Base-by-base conservation (phyloP, 768 basidiomycete species). In the Suillus subalutaceus region DNA sequence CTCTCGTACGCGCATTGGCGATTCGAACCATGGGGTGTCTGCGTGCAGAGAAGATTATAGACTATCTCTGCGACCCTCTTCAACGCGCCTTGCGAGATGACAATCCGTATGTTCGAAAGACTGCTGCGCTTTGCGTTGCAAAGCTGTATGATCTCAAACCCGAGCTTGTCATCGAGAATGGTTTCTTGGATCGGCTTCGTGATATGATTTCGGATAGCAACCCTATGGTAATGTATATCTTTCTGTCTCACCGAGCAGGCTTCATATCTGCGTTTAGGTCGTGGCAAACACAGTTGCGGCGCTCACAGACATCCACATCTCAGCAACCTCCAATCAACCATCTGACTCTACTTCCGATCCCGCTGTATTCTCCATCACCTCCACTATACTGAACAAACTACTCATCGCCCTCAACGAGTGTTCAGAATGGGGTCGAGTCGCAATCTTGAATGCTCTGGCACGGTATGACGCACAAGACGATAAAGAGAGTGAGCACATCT, bases 141-240 rank as follows among this genome's bases (percentile, higher is more conserved):
- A 99, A 99, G 77, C 82, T 98, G 61, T 99, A 97, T 76, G 97
- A 98, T 78, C 87, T 99, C 71, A 98, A 97, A 77, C 96, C 97
- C 13, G 92, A 94, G 75, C 79, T 99, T 60, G 96, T 97, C 40
- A 84, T 98, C 50, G 97, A 99, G 72, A 95, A 96, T 75, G 96
- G 95, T 3, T 98, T 98, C 75, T 76, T 99, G 72, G 89, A 90
- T 67, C 92, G 90, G 70, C 78, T 99, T 68, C 87, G 92, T 65
- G 95, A 98, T 65, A 90, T 99, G 91, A 90, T 99, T 63, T 81
- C 94, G 44, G 97, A 99, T 77, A 91, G 90, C 57, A 99, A 99
- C 78, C 97, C 97, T 6, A 99, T 98, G 97, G 97, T 92, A 68
- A 68, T 83, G 78, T n/a, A 32, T 26, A 40, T 7, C 6, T 63